Evolutionary conservation across 306 rosid species (phyloP), one percentile per base, ranked within the genome.

Genomic region (Cicer cuneatum): DNA sequence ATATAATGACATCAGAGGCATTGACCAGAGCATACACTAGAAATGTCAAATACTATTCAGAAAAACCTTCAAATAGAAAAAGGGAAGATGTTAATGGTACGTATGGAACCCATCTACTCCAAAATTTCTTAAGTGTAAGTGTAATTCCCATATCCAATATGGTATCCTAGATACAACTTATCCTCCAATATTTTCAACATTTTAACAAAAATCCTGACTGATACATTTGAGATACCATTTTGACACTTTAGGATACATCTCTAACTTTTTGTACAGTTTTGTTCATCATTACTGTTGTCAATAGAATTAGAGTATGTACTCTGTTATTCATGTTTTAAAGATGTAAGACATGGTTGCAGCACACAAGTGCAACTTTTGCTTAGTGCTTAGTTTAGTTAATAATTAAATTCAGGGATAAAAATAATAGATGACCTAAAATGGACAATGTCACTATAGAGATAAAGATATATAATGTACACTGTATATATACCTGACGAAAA

Each of bases 1-100:
- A 71, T 78, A 94, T 94, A 67, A 94, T 94, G 64, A 94, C 98
- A 79, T 94, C 96, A 60, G 98, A 94, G 72, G 90, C 97, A 86
- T 94, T 91, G 51, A 94, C 98, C 98, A 91, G 83, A 72, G 54
- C 72, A 77, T 33, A 39, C 83, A 75, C 47, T 75, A 77, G 10
- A 46, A 37, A 46, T 41, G 49, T 66, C 52, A 75, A 76, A 68
- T 29, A 54, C 29, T 42, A 24, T 71, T 71, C 11, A 40, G 52
- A 69, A 71, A 61, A 49, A 62, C 53, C 2, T 16, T 7, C n/a
- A 18, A 14, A 42, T 11, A 57, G 46, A 14, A 38, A 43, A 33
- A 66, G 11, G 19, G 1, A 14, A 33, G n/a, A 60, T 12, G 43
- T 33, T 10, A 41, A 45, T 37, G 69, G 51, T 66, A 35, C 51